Percentiles rank a stretch among this genome's conserved stretches.
Evolutionary conservation across 2,329 filamentous ascomycete genomes (phyloP).

Genomic region (Ophiostoma sp.): DNA sequence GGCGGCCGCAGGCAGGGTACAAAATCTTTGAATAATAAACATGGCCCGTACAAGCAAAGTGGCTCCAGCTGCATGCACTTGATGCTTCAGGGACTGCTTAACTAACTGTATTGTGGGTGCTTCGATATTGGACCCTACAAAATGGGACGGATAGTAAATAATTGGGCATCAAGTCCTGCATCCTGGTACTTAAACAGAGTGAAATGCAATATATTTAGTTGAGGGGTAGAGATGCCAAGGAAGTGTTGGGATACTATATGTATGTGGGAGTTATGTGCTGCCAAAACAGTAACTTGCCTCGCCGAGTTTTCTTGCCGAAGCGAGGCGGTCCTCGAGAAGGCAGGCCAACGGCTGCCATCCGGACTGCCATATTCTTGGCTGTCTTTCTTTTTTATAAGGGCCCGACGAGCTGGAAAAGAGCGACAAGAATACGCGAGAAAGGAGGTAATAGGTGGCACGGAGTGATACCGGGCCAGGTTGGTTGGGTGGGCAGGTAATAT

Average conservation of each 20-base stretch:
- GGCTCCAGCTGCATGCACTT: not conserved
- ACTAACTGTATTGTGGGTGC: not conserved
- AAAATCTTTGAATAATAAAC: not conserved
- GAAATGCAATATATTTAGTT: not conserved
- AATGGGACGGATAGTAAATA: not conserved
- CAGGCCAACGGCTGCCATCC: not conserved
- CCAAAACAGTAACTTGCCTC: not conserved
- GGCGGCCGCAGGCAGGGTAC: not conserved
- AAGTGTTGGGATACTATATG: not conserved
- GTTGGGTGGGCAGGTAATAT: not conserved
- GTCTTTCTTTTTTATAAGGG: not conserved
- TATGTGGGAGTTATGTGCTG: not conserved
- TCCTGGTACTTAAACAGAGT: not conserved
- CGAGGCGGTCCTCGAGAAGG: not conserved
- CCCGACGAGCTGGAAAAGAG: not conserved
- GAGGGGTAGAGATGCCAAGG: not conserved
- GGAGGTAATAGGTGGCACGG: not conserved
- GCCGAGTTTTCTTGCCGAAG: not conserved
- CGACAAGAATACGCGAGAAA: not conserved
- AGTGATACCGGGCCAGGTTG: not conserved
- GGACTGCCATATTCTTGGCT: not conserved
- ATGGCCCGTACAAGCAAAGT: not conserved
- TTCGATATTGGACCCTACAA: not conserved
- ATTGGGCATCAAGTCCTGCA: not conserved
- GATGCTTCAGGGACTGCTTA: not conserved